Evolutionary conservation across 116 monocot species (phyloP), one percentile per base, ranked within the genome.

Genomic region (Trichopus zeylanicus): DNA sequence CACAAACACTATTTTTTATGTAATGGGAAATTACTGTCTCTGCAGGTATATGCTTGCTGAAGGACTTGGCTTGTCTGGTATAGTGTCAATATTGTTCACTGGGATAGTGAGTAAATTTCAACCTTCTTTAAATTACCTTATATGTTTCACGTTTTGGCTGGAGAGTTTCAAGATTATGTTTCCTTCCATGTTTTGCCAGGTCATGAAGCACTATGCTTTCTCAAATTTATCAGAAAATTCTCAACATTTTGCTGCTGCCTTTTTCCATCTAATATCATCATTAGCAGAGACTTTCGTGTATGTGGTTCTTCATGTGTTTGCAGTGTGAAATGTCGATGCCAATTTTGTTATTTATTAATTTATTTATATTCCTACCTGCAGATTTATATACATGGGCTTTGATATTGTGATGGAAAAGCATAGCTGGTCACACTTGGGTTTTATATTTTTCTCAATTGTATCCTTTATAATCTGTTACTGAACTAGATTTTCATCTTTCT

Each of bases 31-130:
- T 57, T 31, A n/a, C n/a, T n/a, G n/a, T 57, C 27, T 38, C 62
- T 70, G 6, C 46, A 98, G 98, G 51, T 98, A 98, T 58, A 98
- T 98, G 98, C 80, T 98, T 51, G 81, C 98, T 33, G 98, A 98
- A 78, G 98, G 98, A 29, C 68, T 84, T 70, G 98, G 98, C 18
- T 67, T 98, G 47, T 91, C 98, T 60, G 98, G 98, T 48, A 98
- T 98, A 67, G 98, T 98, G 29, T 98, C 98, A n/a, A 98, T 98
- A 70, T 69, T 98, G 73, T 98, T 98, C 72, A 98, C 98, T 37
- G 98, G 98, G 51, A 80, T 98, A 63, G 98, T 98, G 82, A 82
- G 98, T 76, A 53, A 53, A 53, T 60, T 24, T 35, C 20, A 5
- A 48, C 0, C 7, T 19, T 25, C 13, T 29, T 31, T 22, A 21